Evolutionary conservation across 1,139 yeast genomes (phyloP).

Genomic region (Candida buenavistaensis): DNA sequence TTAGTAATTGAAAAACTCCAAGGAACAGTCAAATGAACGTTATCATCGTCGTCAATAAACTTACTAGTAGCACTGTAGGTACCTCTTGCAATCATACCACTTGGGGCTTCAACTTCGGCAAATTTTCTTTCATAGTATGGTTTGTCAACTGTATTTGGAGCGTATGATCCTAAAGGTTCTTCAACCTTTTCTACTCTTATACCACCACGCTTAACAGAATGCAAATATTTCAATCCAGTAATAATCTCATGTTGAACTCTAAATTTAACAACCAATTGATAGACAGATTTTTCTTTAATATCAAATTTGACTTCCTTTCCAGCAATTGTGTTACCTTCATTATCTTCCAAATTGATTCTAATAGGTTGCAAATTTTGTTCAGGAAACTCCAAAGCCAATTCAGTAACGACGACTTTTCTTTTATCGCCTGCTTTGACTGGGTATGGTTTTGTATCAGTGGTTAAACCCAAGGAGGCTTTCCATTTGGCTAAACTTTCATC

Average conservation of each 20-base stretch:
- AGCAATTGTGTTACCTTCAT: conserved; percentile 44
- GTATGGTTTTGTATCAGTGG: conserved; percentile 52
- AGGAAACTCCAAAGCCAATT: conserved; percentile 68
- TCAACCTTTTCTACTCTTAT: conserved; percentile 83
- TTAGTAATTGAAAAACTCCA: conserved; percentile 85
- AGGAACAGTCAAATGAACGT: conserved; percentile 69
- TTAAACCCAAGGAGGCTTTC: conserved; percentile 86
- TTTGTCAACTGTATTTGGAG: conserved; percentile 83
- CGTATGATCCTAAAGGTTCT: conserved; percentile 87
- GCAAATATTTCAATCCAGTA: conserved; percentile 86
- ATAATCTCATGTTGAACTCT: conserved; percentile 89
- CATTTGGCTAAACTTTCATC: conserved; percentile 91
- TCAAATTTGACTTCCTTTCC: conserved; percentile 59
- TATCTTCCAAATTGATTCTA: conserved; percentile 62
- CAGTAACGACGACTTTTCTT: conserved; percentile 76
- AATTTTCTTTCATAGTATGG: conserved; percentile 78
- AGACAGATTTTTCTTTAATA: conserved; percentile 77
- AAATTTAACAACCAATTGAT: conserved; percentile 73
- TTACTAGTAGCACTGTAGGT: conserved; percentile 77
- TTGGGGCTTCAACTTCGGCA: conserved; percentile 90
- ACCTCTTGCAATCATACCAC: conserved; percentile 88
- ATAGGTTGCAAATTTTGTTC: conserved; percentile 60
- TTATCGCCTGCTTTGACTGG: conserved; percentile 72
- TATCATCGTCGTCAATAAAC: conserved; percentile 86
- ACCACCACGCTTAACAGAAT: conserved; percentile 82